phyloP scores from a whole-genome alignment of 1,284 basidiomycete species.

The Tylopilus orsonianus region DNA sequence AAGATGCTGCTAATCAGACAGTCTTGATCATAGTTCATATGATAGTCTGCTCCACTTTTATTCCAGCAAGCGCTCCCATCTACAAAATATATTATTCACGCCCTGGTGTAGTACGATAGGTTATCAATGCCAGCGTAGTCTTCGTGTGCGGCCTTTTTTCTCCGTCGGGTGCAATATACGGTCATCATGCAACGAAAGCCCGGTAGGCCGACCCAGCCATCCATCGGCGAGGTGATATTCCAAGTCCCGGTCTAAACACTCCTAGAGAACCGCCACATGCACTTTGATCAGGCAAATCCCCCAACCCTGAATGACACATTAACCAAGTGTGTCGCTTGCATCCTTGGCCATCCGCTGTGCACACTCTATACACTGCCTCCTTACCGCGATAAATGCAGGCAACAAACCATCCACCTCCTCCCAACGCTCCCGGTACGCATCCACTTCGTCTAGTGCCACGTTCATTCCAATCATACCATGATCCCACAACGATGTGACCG shows the following conservation, averaged over 20 bases:
- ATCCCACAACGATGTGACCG: conserved; percentile 13
- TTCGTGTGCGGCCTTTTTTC: not conserved
- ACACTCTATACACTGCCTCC: conserved; percentile 19
- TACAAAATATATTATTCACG: not conserved
- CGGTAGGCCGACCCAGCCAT: no score
- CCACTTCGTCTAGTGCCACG: conserved; percentile 4
- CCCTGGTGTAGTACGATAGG: not conserved
- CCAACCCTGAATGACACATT: not conserved
- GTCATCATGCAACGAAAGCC: no score
- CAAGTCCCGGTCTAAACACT: no score
- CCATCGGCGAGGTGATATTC: not conserved
- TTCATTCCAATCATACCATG: not conserved
- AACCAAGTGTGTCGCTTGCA: not conserved
- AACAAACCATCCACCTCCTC: conserved; percentile 24
- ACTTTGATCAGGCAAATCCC: no score
- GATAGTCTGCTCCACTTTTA: no score
- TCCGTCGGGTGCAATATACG: not conserved
- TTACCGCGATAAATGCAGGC: conserved; percentile 22
- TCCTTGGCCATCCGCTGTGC: not conserved
- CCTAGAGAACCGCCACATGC: no score
- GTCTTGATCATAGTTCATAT: no score
- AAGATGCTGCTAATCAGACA: no score
- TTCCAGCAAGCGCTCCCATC: no score
- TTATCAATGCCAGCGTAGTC: not conserved
- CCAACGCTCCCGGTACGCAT: conserved; percentile 19